These are phyloP conservation scores for Adansonia grandidieri DNA, from an alignment of 441 rosid species.

Conservation along the genomic window DNA sequence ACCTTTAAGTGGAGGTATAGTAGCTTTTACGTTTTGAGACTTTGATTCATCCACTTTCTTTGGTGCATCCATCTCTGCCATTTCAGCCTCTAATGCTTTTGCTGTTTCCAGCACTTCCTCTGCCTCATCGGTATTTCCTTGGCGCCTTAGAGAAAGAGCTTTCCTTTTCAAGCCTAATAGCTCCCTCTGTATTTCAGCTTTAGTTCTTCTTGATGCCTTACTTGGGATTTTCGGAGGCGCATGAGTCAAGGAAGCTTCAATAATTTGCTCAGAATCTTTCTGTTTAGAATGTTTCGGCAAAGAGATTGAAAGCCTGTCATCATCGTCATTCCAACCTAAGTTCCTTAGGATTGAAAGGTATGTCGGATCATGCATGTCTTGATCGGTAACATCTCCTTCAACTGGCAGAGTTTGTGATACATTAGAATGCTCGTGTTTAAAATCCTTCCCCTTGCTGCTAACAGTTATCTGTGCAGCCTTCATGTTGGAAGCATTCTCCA, in stretches of 20 bases:
- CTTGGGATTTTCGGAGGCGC: constrained; percentile 29
- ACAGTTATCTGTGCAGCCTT: constrained; percentile 32
- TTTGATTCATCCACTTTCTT: constrained; percentile 43
- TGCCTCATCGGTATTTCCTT: constrained; percentile 79
- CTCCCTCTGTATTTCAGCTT: constrained; percentile 83
- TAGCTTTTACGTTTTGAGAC: constrained; percentile 28
- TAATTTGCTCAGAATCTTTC: constrained; percentile 34
- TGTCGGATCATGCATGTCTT: constrained; percentile 68
- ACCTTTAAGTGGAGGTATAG: constrained; percentile 31
- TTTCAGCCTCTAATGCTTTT: constrained; percentile 65
- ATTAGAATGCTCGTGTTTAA: constrained; percentile 34
- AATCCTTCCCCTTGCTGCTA: constrained; percentile 31
- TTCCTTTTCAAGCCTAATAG: constrained; percentile 82
- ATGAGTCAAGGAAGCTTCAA: constrained; percentile 31
- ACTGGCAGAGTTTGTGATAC: constrained; percentile 32
- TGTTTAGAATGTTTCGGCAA: constrained; percentile 35
- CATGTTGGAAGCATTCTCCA: constrained; percentile 50
- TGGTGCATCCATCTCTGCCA: constrained; percentile 60
- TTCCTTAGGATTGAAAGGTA: constrained; percentile 60
- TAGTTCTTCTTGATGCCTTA: constrained; percentile 56
- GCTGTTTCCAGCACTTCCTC: constrained; percentile 68
- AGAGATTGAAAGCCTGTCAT: constrained; percentile 32
- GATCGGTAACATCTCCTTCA: constrained; percentile 65
- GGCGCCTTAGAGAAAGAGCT: constrained; percentile 76
- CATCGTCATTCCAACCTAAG: constrained; percentile 80